These are phyloP conservation scores for Suhomyces sp. DNA, from an alignment of 805 yeast species.

Conservation along the genomic window DNA sequence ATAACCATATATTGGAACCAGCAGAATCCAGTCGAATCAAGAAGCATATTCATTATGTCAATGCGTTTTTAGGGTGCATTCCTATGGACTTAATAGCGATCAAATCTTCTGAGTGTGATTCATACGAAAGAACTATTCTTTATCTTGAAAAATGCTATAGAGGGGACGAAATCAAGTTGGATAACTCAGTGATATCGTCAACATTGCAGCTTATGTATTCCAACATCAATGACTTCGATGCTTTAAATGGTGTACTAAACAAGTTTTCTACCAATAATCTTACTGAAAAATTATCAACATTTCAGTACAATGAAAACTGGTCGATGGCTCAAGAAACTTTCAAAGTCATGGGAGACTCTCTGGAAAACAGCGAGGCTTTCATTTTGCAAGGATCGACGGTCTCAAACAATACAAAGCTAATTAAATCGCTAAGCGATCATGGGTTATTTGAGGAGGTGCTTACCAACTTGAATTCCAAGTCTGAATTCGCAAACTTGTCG, in stretches of 20 bases:
- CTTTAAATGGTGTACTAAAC: conserved; percentile 81
- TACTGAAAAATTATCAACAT: conserved; percentile 72
- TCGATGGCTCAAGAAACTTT: conserved; percentile 82
- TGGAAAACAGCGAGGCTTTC: background rate
- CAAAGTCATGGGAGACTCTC: conserved; percentile 50
- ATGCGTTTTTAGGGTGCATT: conserved; percentile 49
- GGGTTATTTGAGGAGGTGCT: conserved; percentile 70
- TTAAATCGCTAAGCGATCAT: conserved; percentile 72
- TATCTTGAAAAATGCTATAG: conserved; percentile 78
- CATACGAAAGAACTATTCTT: conserved; percentile 83
- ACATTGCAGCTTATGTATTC: conserved; percentile 80
- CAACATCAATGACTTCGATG: conserved; percentile 83
- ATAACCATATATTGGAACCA: conserved; percentile 19
- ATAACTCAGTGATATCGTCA: conserved; percentile 38
- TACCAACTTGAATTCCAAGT: conserved; percentile 42
- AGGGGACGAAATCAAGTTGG: conserved; percentile 25
- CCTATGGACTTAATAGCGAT: conserved; percentile 72
- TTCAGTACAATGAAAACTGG: conserved; percentile 87
- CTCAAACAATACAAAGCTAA: conserved; percentile 49
- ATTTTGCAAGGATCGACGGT: conserved; percentile 16
- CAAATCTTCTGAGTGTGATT: conserved; percentile 76
- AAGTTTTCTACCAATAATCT: conserved; percentile 66
- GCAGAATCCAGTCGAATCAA: conserved; percentile 20
- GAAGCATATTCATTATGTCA: conserved; percentile 34
- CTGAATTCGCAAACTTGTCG: conserved; percentile 17